These are phyloP conservation scores for Lyophyllum shimeji DNA, from an alignment of 768 basidiomycete genomes.

Conservation along the genomic window DNA sequence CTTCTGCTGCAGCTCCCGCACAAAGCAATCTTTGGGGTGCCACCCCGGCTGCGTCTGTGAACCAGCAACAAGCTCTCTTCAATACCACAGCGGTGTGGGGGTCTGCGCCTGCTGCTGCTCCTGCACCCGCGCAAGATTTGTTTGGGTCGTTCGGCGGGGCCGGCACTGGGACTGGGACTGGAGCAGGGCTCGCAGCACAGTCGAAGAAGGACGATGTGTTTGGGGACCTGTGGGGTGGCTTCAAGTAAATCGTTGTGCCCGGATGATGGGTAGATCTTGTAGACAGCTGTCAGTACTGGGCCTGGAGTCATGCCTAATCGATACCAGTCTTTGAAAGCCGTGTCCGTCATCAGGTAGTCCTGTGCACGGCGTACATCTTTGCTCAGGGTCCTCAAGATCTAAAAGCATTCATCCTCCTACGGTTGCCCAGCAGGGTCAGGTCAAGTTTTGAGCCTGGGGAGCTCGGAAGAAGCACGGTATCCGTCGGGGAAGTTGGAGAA, in stretches of 20 bases:
- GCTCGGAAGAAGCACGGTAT: too few relatives aligned
- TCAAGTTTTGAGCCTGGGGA: too few relatives aligned
- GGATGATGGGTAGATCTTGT: not conserved
- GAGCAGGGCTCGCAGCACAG: not conserved
- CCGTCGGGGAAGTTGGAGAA: too few relatives aligned
- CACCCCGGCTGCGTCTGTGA: constrained; percentile 18
- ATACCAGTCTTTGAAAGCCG: not conserved
- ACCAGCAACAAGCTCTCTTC: constrained; percentile 36
- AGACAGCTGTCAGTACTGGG: not conserved
- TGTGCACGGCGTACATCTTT: not conserved
- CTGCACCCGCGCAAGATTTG: constrained; percentile 28
- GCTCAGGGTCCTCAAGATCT: too few relatives aligned
- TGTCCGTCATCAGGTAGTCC: not conserved
- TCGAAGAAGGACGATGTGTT: constrained; percentile 77
- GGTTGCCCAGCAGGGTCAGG: too few relatives aligned
- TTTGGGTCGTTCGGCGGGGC: constrained; percentile 31
- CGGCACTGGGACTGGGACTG: constrained; percentile 27
- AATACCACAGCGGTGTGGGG: constrained; percentile 67
- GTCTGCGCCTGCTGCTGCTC: constrained; percentile 24
- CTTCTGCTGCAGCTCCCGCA: constrained; percentile 28
- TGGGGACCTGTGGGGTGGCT: constrained; percentile 82
- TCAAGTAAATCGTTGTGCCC: constrained; percentile 46
- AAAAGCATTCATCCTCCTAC: too few relatives aligned
- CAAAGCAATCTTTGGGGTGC: constrained; percentile 43
- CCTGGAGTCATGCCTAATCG: not conserved